Percentiles rank a stretch among this genome's conserved stretches.
Evolutionary conservation across 257 asterid species (phyloP).

Genomic region (Solanum sejunctum): DNA sequence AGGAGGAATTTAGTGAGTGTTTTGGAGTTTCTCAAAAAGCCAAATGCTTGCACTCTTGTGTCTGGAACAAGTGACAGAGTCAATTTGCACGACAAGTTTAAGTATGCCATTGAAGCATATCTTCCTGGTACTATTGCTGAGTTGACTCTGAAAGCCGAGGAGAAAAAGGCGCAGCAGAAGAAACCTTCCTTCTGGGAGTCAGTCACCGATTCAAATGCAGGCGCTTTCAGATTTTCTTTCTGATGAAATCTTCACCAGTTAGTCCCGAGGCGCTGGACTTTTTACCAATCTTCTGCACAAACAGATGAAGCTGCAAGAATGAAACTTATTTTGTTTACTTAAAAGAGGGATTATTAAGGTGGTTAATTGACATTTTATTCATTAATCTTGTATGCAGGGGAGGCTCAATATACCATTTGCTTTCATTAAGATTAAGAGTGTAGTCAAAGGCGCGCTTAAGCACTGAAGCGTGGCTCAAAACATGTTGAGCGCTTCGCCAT

Average conservation of each 20-base stretch:
- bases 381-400: not conserved
- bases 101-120: constrained; percentile 48
- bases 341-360: not conserved
- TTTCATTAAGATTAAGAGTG: not conserved
- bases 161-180: constrained; percentile 38
- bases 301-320: not conserved
- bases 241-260: constrained; percentile 4
- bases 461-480: no score
- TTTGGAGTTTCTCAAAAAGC: constrained; percentile 71
- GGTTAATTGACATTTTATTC: not conserved
- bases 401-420: not conserved
- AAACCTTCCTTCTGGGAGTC: constrained; percentile 86
- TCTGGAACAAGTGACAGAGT: constrained; percentile 89
- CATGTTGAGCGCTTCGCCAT: no score
- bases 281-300: not conserved
- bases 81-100: constrained; percentile 61
- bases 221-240: constrained; percentile 82
- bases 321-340: not conserved
- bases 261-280: not conserved
- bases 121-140: constrained; percentile 66
- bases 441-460: no score
- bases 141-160: constrained; percentile 41
- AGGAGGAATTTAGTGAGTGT: constrained; percentile 87
- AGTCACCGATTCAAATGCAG: constrained; percentile 64
- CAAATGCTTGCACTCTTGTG: constrained; percentile 78